Evolutionary conservation across 148 eudicot species (phyloP), one percentile per base, ranked within the genome.

Genomic region (Silene conica): DNA sequence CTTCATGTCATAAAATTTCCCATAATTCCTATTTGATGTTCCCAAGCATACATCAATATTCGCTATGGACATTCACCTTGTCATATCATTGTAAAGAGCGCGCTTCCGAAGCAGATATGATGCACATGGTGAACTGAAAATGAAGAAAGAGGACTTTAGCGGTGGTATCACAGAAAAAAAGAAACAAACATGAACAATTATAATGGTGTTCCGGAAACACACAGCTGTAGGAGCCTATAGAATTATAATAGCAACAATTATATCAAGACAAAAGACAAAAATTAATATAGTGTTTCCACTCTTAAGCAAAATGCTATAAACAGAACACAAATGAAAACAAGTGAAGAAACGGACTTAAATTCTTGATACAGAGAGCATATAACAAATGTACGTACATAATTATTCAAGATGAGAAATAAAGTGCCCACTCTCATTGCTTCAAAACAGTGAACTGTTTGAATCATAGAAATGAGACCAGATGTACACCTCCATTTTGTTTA

Each of bases 51-150:
- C 13, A 21, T 59, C 63, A 19, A 21, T 26, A 59, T n/a, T 21
- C 1, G 63, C 25, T 19, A 5, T n/a, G 8, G 14, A 12, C 64
- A 66, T 62, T 82, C 80, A 95, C 98, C 92, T 88, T 60, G 97
- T 82, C 97, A 92, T 88, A 74, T 95, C 96, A 85, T 90, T 86
- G 79, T 95, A 88, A 48, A 92, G 92, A 78, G 98, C 96, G 72
- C 93, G 92, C 75, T 88, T 92, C 79, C 92, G 92, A 26, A 93
- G 88, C 82, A 92, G 69, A 82, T 95, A 95, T 69, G 98, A 95
- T 66, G 76, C 93, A 83, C 98, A 92, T 67, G 98, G 98, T 18
- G 79, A 89, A 81, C 98, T 95, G 84, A 72, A 67, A 23, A 64
- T 31, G 21, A 25, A 80, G 45, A 54, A 63, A 52, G 23, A n/a